Evolutionary conservation across 73 alveolate species (phyloP).

Genomic region (Stentor roeselii): DNA sequence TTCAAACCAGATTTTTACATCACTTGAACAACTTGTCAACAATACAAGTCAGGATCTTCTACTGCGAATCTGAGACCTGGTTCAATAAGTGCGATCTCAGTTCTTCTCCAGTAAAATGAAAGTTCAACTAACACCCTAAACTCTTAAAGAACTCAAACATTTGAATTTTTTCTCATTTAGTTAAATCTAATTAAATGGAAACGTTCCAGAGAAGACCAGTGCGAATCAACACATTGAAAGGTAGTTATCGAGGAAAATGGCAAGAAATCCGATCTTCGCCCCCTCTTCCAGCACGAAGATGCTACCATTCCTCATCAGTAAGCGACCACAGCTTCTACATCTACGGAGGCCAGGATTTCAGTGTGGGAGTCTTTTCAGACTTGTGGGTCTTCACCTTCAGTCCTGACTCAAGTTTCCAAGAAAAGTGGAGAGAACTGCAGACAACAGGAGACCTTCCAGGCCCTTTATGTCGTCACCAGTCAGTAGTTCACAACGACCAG

Average conservation of each 20-base stretch:
- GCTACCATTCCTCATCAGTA: not conserved
- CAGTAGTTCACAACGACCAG: not conserved
- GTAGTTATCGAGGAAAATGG: not conserved
- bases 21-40: too few species aligned
- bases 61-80: too few species aligned
- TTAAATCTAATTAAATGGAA: too few species aligned
- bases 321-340: not conserved
- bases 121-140: too few species aligned
- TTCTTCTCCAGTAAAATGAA: too few species aligned
- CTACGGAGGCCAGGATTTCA: conserved; percentile 11
- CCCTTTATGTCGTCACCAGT: not conserved
- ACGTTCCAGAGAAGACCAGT: too few species aligned
- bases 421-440: not conserved
- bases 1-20: too few species aligned
- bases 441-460: not conserved
- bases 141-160: too few species aligned
- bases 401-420: not conserved
- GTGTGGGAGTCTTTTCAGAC: not conserved
- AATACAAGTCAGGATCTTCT: too few species aligned
- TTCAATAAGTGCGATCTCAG: too few species aligned
- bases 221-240: not conserved
- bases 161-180: too few species aligned
- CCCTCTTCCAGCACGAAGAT: conserved; percentile 3
- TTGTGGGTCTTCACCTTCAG: not conserved
- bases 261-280: not conserved